Evolutionary conservation across 805 yeast genomes (phyloP), one percentile per base, ranked within the genome.

Genomic region (Yamadazyma philogaea): DNA sequence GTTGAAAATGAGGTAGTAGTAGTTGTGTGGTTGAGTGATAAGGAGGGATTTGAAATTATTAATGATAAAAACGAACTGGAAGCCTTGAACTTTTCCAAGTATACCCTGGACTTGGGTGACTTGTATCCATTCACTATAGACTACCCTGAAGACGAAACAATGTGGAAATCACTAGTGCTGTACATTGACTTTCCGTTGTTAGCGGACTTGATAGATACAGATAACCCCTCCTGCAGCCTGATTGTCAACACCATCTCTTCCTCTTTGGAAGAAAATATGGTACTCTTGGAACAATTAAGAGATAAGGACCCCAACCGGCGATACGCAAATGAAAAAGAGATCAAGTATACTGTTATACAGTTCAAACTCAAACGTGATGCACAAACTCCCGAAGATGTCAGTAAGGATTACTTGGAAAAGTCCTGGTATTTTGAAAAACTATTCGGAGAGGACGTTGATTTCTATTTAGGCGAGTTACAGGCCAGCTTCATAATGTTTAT

Each of bases 341-440:
- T 79, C 32, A 54, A 53, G 7, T 75, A 73, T 45, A 66, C 77
- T 0, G 51, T 59, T 3, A 61, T 79, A 5, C 72, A 77, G 40
- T 57, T 68, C 40, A 68, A 66, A 30, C 49, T 55, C n/a, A 57
- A 68, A 34, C 56, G 71, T 11, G 63, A 64, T 3, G 21, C 15
- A 8, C 24, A 19, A 8, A 8, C 39, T 11, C 18, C 68, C 0
- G 61, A 63, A 3, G 70, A 72, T 37, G 57, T 70, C 18, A 82
- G 86, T 21, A 54, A 60, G 6, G 79, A 77, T 45, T 75, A 73
- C 12, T 46, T 77, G 14, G 91, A 86, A 56, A 77, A 79, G 49
- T 68, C 84, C 1, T 78, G 86, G 81, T 79, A 77, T 51, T 52
- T 83, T 11, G 50, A 60, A 15, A 48, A 65, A 27, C 53, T 75